phyloP scores from a whole-genome alignment of 2,329 filamentous ascomycete genomes.

The Dactylellina sp. region DNA sequence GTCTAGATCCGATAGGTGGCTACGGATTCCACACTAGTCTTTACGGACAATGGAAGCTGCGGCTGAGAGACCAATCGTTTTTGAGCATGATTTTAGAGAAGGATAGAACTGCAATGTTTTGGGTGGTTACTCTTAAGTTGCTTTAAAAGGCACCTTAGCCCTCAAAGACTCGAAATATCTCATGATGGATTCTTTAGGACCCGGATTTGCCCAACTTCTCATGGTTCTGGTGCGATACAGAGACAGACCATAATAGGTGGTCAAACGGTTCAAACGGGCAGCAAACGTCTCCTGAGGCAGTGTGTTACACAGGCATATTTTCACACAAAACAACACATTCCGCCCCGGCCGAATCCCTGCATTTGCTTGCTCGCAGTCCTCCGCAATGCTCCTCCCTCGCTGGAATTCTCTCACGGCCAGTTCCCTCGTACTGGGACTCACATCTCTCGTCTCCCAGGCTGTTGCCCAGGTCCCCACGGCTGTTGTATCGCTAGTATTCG shows the following conservation, averaged over 20 bases:
- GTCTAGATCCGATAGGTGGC: constrained; percentile 56
- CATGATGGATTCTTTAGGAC: constrained; percentile 45
- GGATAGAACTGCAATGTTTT: constrained; percentile 50
- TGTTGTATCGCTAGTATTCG: constrained; percentile 34
- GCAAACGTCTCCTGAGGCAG: constrained; percentile 37
- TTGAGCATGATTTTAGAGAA: constrained; percentile 39
- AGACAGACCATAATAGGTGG: constrained; percentile 28
- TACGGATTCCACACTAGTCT: constrained; percentile 43
- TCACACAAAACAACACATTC: constrained; percentile 47
- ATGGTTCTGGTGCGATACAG: constrained; percentile 46
- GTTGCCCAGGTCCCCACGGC: constrained; percentile 40
- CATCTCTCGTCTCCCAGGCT: constrained; percentile 16
- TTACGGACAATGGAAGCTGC: constrained; percentile 43
- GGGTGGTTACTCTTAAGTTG: constrained; percentile 25
- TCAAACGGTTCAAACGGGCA: constrained; percentile 45
- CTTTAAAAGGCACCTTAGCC: constrained; percentile 48
- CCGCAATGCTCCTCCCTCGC: constrained; percentile 32
- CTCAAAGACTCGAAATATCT: constrained; percentile 31
- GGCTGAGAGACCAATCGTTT: constrained; percentile 41
- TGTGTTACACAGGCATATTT: constrained; percentile 50
- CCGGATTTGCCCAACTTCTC: constrained; percentile 33
- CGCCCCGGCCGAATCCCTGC: constrained; percentile 11
- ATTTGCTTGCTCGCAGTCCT: neutral
- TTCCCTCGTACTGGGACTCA: constrained; percentile 25
- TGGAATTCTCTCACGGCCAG: constrained; percentile 29